Base-by-base conservation (phyloP, 176 grass and related monocot genomes). In the Eleusine coracana region DNA sequence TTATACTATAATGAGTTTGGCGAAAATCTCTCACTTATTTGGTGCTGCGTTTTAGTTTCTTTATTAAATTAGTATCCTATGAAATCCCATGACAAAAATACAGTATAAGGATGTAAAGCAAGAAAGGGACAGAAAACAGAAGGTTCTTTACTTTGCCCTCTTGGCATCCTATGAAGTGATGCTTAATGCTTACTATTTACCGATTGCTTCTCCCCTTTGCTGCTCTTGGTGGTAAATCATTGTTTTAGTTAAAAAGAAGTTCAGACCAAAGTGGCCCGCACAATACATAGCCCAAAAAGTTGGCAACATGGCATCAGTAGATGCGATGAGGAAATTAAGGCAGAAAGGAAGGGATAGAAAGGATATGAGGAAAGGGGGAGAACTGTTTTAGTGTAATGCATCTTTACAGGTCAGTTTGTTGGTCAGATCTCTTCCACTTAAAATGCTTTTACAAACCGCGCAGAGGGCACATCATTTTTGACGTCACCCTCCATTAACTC, bases 71-170 rank as follows among this genome's bases (percentile, higher is more conserved):
- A 86, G 48, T 78, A 39, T 16, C 66, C 65, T 71, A 49, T 72
- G 46, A 66, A 72, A 77, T 77, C 82, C 87, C 71, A 65, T 75
- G n/a, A 65, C 42, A 66, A 71, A 70, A 21, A 49, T 6, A 49
- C 45, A 40, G 44, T 59, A 40, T 18, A 73, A 51, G 66, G 27
- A 45, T 76, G 78, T 58, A 77, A 66, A 78, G 78, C 50, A 74
- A 69, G 60, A 74, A 61, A 44, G 68, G 51, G 61, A 10, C 62
- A 54, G 75, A 58, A 79, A 40, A 66, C 59, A 28, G 83, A 62
- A 90, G 79, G 61, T 86, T 83, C 84, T 86, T 90, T 86, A 29
- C 88, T 86, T 87, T 75, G 69, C 69, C 75, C 68, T 63, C 73
- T 70, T 83, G 79, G 84, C 74, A 90, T 80, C 84, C 75, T 80